Base-by-base conservation (phyloP, 1,284 basidiomycete genomes). In the Lignosus rhinocerotis region DNA sequence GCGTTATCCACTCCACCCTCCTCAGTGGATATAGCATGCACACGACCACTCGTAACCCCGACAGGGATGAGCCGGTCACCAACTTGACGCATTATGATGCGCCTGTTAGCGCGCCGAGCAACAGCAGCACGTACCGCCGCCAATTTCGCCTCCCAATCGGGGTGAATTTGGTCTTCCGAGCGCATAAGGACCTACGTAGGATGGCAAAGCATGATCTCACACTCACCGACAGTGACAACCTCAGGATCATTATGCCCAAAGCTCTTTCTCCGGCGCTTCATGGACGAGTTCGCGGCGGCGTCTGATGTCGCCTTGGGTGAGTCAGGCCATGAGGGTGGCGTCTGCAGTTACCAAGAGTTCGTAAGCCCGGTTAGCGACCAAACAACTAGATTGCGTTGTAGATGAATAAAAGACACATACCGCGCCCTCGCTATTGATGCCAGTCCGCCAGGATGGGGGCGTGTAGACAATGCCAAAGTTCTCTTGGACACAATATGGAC, bases 21-120 rank as follows among this genome's bases (percentile, higher is more conserved):
- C 62, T 87, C 87, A 51, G 84, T 76, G 11, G 84, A 79, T 31
- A 92, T 73, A 44, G 88, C 73, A 68, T 91, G 89, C 59, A 92
- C 80, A 39, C 89, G 80, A 65, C 91, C 82, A 71, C 88, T 90
- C 43, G 94, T 96, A 61, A 98, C 93, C 30, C 96, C 96, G 36
- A 99, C 92, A 21, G 96, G 96, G 55, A 99, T 93, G 46, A 99
- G 87, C 16, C 95, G 85, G 73, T 98, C 97, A 46, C 97, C 97
- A 21, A 98, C 94, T 73, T 98, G 95, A 46, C 97, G 88, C 94
- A 99, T 98, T 56, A 99, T 92, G 70, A 99, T 97, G 38, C 97
- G 84, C 66, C 96, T 83, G 69, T 97, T 96, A 16, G 97, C 96
- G 48, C 94, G 85, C 61, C 96, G 84, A 39, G 91, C 85, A 39